Conservation (phyloP, 345 rosid species). For the Lenwebbia sp. region DNA sequence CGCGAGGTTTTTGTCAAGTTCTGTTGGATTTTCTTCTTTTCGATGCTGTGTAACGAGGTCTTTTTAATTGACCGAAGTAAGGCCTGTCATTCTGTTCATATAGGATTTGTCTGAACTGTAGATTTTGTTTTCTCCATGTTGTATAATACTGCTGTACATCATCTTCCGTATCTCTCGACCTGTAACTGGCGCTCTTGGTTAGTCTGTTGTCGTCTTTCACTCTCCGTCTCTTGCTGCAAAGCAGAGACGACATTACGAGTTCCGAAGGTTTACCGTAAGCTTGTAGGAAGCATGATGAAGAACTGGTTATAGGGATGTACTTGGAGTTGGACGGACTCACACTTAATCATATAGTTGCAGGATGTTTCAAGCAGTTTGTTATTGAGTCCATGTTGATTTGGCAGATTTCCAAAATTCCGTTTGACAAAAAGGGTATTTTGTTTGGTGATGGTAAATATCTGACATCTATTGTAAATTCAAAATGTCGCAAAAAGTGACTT, state of each 20-base stretch:
- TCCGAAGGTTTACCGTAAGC: neutral
- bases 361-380: neutral
- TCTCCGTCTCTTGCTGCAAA: neutral
- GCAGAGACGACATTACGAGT: neutral
- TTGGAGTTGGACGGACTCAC: neutral
- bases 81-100: neutral
- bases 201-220: neutral
- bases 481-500: neutral
- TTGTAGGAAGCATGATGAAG: neutral
- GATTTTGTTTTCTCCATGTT: neutral
- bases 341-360: neutral
- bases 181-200: neutral
- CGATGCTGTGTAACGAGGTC: neutral
- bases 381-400: neutral
- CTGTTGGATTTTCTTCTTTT: neutral
- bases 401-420: neutral
- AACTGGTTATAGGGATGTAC: too few relatives aligned
- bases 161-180: neutral
- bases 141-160: neutral
- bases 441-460: neutral
- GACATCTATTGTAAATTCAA: rapidly evolving
- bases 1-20: neutral
- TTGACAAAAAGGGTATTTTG: too few relatives aligned
- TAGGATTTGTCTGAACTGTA: neutral
- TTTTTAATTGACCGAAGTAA: neutral